Evolutionary conservation across 768 basidiomycete species (phyloP).

Genomic region (Suillus luteus): DNA sequence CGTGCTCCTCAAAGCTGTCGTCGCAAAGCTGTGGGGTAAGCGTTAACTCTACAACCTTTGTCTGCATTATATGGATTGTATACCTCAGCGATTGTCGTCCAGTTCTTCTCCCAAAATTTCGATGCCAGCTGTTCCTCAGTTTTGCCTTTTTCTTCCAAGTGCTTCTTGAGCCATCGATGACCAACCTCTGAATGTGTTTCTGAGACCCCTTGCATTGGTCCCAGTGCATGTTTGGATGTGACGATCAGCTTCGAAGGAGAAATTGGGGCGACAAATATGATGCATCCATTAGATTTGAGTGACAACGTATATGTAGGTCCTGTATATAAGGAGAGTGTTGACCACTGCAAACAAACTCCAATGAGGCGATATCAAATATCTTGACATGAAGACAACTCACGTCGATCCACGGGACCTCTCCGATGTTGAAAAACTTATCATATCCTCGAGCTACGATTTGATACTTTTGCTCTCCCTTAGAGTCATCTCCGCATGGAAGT

Average conservation of each 20-base stretch:
- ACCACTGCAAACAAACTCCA: not conserved
- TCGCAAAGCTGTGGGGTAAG: conserved; percentile 76
- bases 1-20: conserved; percentile 46
- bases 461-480: conserved; percentile 38
- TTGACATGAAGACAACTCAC: conserved; percentile 29
- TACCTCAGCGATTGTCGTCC: conserved; percentile 93
- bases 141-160: conserved; percentile 62
- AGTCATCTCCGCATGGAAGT: conserved; percentile 29
- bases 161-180: conserved; percentile 77
- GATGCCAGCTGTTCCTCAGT: conserved; percentile 75
- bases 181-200: conserved; percentile 82
- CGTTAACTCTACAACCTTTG: not conserved
- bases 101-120: conserved; percentile 75
- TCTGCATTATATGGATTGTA: conserved; percentile 19
- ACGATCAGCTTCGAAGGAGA: conserved; percentile 67
- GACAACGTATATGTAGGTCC: not conserved
- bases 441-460: conserved; percentile 89
- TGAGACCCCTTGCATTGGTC: conserved; percentile 44
- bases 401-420: conserved; percentile 93
- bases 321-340: not conserved
- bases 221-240: conserved; percentile 92
- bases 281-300: conserved; percentile 4
- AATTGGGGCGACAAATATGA: not conserved
- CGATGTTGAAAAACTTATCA: conserved; percentile 99
- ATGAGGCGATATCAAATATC: not conserved